Base-by-base conservation (phyloP, 2,329 filamentous ascomycete species). In the Clonostachys solani region DNA sequence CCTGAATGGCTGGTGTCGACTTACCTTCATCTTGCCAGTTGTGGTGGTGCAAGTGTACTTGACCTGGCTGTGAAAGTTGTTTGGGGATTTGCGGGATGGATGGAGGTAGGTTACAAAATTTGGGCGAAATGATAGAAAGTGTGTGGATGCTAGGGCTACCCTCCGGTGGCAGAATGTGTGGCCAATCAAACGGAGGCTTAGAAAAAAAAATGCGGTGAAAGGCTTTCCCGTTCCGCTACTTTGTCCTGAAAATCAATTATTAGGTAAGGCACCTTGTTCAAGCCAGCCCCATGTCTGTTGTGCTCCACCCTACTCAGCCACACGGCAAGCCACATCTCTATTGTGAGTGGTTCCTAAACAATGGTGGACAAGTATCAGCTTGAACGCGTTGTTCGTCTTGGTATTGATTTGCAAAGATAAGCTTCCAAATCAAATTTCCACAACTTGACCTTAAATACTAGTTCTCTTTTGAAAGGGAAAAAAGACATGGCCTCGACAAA, bases 1-100 rank as follows among this genome's bases (percentile, higher is more conserved):
- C 36, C 12, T 18, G 15, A n/a, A 18, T 6, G 5, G 15, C 7
- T 38, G 36, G 36, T 38, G 36, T 10, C 40, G 33, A 40, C 68
- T 50, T 70, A 73, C 69, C 69, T 73, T 73, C 69, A 73, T 73
- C 60, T 69, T 73, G 69, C 68, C 68, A 65, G 69, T 63, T 64
- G 65, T 65, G 62, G 59, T 68, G 67, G 65, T 70, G 63, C 67
- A 69, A 69, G 64, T 65, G 63, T 67, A 63, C 66, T 69, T 67
- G 67, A 67, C 66, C 65, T 66, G 67, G 61, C 52, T 63, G 46
- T 54, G 46, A 62, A 66, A 65, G 66, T 65, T 60, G 58, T 62
- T 59, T 62, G 55, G 58, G 16, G 36, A 35, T 43, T 47, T 43
- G 42, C 16, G 45, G 29, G 29, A 54, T 59, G 58, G 57, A 56